Base-by-base conservation (phyloP, 202 grass and related monocot genomes). In the Saccharum hybrid region DNA sequence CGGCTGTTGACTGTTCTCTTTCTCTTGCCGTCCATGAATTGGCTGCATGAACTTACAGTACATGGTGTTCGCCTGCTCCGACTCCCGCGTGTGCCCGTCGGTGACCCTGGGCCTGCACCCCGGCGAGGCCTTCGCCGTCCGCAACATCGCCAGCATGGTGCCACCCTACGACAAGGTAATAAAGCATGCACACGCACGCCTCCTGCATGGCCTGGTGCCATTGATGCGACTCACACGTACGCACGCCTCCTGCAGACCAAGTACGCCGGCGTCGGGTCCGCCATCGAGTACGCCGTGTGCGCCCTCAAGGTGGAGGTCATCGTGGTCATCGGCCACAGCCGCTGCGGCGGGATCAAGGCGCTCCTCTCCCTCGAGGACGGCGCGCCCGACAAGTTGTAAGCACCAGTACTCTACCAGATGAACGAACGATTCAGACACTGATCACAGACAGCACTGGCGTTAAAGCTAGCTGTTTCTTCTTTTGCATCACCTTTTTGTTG, bases 21-120 rank as follows among this genome's bases (percentile, higher is more conserved):
- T 60, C 3, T 22, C 8, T 26, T 23, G 9, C 7, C 19, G n/a
- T 71, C 39, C 19, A 2, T 38, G 19, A 21, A 22, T 60, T 42
- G 41, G 41, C 9, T 46, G 43, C 11, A 37, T 2, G n/a, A 2
- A 7, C 2, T 34, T 45, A 82, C 85, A 99, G 96, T 99, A 94
- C 81, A 89, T 99, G 96, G 93, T 99, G 88, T 96, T 98, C 81
- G 86, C 96, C 0, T 98, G 96, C 72, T 19, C 96, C 48, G 96
- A 98, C 78, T 98, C 96, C 0, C 96, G 96, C 14, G 96, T 98
- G 82, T 98, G 96, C 93, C 96, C 96, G 23, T 98, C 78, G n/a
- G n/a, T n/a, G n/a, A n/a, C n/a, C n/a, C n/a, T n/a, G n/a, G n/a
- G n/a, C n/a, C n/a, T n/a, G n/a, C n/a, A n/a, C n/a, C n/a, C n/a